These are phyloP conservation scores for Mortierella claussenii DNA, from an alignment of 192 early-diverging fungal species.

Conservation along the genomic window DNA sequence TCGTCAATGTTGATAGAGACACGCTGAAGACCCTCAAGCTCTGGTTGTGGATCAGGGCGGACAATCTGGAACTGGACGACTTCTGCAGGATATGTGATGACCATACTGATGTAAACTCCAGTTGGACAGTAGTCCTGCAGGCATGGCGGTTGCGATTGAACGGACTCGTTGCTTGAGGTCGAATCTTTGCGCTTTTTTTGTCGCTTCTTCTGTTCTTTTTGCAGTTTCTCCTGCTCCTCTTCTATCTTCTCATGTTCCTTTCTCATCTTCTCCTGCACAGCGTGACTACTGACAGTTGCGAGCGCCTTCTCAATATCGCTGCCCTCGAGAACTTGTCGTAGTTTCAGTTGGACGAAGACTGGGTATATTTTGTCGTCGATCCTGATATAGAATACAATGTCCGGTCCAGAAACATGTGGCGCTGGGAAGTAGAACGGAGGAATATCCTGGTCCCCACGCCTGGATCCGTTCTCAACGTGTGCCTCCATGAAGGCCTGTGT, in stretches of 20 bases:
- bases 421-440: constrained; percentile 33
- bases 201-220: not conserved
- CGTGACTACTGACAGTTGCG: constrained; percentile 18
- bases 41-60: constrained; percentile 3
- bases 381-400: constrained; percentile 14
- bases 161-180: not conserved
- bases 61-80: not conserved
- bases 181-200: too few species aligned
- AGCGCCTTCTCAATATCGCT: constrained; percentile 17
- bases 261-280: constrained; percentile 19
- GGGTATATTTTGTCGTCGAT: constrained; percentile 10
- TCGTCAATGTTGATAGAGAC: constrained; percentile 24
- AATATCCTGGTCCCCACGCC: constrained; percentile 1
- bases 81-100: constrained; percentile 16
- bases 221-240: not conserved
- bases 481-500: constrained; percentile 17
- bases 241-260: constrained; percentile 12
- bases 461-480: constrained; percentile 11
- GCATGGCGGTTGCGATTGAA: not conserved
- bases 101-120: constrained; percentile 14
- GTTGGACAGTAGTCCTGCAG: constrained; percentile 7
- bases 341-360: constrained; percentile 15
- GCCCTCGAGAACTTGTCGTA: constrained; percentile 15
- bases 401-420: constrained; percentile 20
- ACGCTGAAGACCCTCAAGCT: not conserved